Base-by-base conservation (phyloP, 2,329 filamentous ascomycete species). In the Neofusicoccum cordaticola region DNA sequence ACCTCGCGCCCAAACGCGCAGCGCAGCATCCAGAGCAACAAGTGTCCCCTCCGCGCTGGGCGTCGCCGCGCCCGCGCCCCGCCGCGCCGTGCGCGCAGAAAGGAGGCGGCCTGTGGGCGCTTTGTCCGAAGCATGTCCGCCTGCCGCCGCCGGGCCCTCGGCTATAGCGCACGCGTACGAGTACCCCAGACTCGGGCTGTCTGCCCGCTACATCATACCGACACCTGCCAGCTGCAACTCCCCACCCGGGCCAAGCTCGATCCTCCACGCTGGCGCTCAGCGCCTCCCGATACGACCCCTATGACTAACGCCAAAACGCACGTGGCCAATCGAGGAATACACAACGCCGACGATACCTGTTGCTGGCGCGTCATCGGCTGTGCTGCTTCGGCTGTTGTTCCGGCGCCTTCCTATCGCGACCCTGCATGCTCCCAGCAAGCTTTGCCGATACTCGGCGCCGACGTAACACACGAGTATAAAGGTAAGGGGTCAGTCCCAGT, bases 61-160 rank as follows among this genome's bases (percentile, higher is more conserved):
- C 41, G 56, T 60, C 42, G 42, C 56, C 37, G 56, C 42, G n/a
- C 44, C 56, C 47, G 56, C 34, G 56, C 56, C 56, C 42, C 47
- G 56, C 56, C 13, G 15, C 41, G 6, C 41, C 41, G 13, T 7
- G 41, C 27, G 27, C 56, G 56, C 56, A 47, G 37, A 60, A 47
- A 60, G 56, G 56, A 60, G 56, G 31, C 22, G 53, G 8, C 22
- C 27, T 31, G 27, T 31, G 27, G 27, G 27, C 27, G 22, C 53
- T 60, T 60, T 47, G 56, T 60, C 56, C 56, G 56, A 47, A 27
- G n/a, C 22, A 60, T 47, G 9, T 60, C 56, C 56, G 56, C 42
- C 42, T 31, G 15, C 39, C 3, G 2, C 53, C 44, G 53, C 53
- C 41, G 15, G 41, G 27, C 13, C 17, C 56, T 60, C 56, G 56